A percentile compares a stretch with the other conserved stretches of the same genome.
Evolutionary conservation across 2,329 filamentous ascomycete species (phyloP).

Genomic region (Xylaria sp.): DNA sequence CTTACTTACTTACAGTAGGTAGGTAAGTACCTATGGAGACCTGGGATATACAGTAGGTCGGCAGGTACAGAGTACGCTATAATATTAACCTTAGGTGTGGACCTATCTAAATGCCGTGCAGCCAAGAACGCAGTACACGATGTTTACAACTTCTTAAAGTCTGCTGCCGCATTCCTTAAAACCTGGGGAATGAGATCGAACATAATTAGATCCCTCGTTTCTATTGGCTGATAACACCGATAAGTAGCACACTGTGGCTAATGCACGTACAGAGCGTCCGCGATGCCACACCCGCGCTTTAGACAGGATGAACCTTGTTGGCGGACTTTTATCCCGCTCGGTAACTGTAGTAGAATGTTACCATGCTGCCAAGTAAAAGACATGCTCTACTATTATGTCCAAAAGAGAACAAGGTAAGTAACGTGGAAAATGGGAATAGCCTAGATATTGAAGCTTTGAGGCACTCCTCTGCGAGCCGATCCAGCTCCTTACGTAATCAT

Average conservation of each 20-base stretch:
- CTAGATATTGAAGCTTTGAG: too few species aligned
- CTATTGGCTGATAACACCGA: background rate
- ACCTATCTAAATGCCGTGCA: background rate
- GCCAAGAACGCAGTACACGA: background rate
- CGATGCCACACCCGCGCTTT: background rate
- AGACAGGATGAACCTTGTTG: slow-evolving; percentile 3
- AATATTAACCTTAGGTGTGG: background rate
- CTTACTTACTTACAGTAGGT: too few species aligned
- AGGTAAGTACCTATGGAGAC: too few species aligned
- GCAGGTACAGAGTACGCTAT: background rate
- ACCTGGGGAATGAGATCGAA: background rate
- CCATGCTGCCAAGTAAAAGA: too few species aligned
- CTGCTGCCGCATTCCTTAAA: background rate
- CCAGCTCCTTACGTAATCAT: too few species aligned
- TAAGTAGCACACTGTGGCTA: slow-evolving; percentile 3
- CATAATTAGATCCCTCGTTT: background rate
- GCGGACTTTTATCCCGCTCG: background rate
- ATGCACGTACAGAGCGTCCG: background rate
- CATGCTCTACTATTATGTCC: too few species aligned
- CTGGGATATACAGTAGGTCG: too few species aligned
- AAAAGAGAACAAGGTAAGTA: background rate
- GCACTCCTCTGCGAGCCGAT: too few species aligned
- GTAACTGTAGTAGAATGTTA: background rate
- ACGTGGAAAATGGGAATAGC: background rate
- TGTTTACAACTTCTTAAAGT: background rate